Conservation (phyloP, 1,139 yeast species). For the Hyphopichia pseudoburtonii region DNA sequence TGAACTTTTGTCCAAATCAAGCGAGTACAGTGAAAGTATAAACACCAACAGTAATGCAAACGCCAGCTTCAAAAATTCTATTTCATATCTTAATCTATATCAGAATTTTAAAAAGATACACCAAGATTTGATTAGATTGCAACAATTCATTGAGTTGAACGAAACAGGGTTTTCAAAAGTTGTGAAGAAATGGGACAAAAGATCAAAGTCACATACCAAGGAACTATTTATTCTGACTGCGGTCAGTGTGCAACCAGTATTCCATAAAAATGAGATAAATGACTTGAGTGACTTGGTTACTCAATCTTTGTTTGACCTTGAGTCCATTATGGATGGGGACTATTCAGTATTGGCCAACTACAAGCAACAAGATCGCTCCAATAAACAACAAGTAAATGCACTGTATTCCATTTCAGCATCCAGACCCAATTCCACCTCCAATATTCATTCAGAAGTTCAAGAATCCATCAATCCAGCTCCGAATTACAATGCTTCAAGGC, state of each 20-base stretch:
- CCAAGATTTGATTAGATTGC: conserved; percentile 81
- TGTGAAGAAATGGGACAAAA: conserved; percentile 95
- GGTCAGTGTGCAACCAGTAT: conserved; percentile 94
- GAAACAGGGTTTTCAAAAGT: conserved; percentile 96
- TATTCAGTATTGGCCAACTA: conserved; percentile 14
- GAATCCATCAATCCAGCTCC: conserved; percentile 1
- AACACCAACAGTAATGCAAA: conserved; percentile 18
- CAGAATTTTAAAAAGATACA: conserved; percentile 89
- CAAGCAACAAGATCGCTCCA: conserved; percentile 5
- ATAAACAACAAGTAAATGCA: not conserved
- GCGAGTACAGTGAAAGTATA: conserved; percentile 19
- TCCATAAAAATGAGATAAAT: conserved; percentile 85
- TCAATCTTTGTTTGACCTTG: conserved; percentile 75
- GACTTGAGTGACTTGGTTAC: conserved; percentile 82
- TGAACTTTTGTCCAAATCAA: conserved; percentile 48
- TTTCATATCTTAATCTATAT: conserved; percentile 54
- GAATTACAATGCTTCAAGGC: conserved; percentile 5
- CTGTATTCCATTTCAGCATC: not conserved
- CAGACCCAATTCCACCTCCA: not conserved
- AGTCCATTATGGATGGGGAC: conserved; percentile 84
- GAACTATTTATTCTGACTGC: conserved; percentile 90
- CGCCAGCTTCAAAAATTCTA: conserved; percentile 39
- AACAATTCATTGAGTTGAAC: conserved; percentile 89
- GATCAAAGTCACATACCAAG: conserved; percentile 91
- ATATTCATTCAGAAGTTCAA: not conserved